phyloP scores from a whole-genome alignment of 1,139 yeast genomes.

The Saccharomyces hybrid region DNA sequence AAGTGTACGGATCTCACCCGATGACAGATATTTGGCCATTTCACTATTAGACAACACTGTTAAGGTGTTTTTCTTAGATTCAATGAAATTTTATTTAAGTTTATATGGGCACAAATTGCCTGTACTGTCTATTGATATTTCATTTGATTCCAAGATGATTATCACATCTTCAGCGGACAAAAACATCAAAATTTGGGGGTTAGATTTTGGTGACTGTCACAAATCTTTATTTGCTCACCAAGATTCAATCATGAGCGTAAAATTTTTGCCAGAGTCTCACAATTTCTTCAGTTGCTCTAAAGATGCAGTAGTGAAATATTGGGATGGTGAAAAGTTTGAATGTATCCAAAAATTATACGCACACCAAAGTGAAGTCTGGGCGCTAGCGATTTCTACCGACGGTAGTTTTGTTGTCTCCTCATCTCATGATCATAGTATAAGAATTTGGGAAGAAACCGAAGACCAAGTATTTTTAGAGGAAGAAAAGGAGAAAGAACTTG shows the following conservation, averaged over 20 bases:
- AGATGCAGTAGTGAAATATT: constrained; percentile 82
- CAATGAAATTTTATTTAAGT: constrained; percentile 78
- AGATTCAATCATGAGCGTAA: constrained; percentile 85
- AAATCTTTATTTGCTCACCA: constrained; percentile 93
- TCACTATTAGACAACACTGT: constrained; percentile 88
- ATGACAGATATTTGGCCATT: constrained; percentile 67
- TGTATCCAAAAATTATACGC: constrained; percentile 81
- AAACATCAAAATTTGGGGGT: constrained; percentile 95
- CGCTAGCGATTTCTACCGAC: constrained; percentile 63
- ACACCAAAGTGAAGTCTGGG: constrained; percentile 93
- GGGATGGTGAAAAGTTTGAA: constrained; percentile 98
- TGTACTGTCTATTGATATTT: constrained; percentile 80
- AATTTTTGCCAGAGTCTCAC: constrained; percentile 74
- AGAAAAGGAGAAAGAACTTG: constrained; percentile 92
- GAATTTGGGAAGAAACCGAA: constrained; percentile 86
- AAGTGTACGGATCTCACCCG: constrained; percentile 76
- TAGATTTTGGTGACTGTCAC: constrained; percentile 98
- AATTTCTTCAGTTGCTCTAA: constrained; percentile 86
- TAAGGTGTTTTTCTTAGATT: constrained; percentile 81
- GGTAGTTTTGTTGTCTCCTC: constrained; percentile 76
- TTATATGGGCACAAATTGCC: constrained; percentile 95
- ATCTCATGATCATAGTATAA: constrained; percentile 86
- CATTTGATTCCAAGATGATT: constrained; percentile 76
- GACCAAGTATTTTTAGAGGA: constrained; percentile 94
- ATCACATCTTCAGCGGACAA: constrained; percentile 95